Percentiles rank a stretch among this genome's conserved stretches.
Conservation (phyloP, 2,329 filamentous ascomycete genomes). For the Penicillium sp. region DNA sequence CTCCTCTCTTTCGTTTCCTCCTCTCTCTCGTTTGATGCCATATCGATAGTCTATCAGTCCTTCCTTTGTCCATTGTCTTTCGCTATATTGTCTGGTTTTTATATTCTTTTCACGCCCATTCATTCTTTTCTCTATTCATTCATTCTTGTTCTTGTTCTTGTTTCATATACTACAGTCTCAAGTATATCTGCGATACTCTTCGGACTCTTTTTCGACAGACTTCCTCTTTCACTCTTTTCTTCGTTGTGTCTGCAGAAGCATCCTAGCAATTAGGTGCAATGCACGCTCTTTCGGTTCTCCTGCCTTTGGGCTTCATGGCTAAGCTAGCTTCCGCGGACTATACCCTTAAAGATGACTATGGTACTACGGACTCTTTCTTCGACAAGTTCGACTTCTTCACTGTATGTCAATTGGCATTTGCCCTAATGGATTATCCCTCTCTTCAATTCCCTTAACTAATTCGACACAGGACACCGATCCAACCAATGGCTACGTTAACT, state of each 20-base stretch:
- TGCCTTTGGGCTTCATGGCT: conserved; percentile 32
- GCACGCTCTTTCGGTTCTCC: conserved; percentile 27
- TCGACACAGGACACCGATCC: conserved; percentile 54
- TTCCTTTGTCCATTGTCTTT: conserved; percentile 18
- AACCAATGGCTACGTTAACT: conserved; percentile 70
- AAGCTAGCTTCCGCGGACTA: conserved; percentile 37
- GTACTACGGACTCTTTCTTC: conserved; percentile 46
- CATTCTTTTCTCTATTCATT: conserved; percentile 8
- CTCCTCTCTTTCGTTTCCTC: neutral
- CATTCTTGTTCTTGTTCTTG: too few relatives aligned
- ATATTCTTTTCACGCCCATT: conserved; percentile 4
- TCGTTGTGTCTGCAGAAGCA: conserved; percentile 7
- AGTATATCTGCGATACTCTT: too few relatives aligned
- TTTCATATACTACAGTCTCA: too few relatives aligned
- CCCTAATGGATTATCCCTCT: too few relatives aligned
- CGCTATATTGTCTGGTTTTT: conserved; percentile 13
- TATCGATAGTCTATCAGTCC: conserved; percentile 8
- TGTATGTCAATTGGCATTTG: conserved; percentile 26
- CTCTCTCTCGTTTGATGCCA: neutral
- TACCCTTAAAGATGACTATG: conserved; percentile 49
- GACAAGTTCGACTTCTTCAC: conserved; percentile 53
- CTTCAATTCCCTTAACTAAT: neutral
- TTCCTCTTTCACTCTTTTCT: conserved; percentile 1
- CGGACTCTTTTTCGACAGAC: conserved; percentile 18
- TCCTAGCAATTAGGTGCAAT: conserved; percentile 20